Base-by-base conservation (phyloP, 257 asterid genomes). In the Verbascum thapsus region DNA sequence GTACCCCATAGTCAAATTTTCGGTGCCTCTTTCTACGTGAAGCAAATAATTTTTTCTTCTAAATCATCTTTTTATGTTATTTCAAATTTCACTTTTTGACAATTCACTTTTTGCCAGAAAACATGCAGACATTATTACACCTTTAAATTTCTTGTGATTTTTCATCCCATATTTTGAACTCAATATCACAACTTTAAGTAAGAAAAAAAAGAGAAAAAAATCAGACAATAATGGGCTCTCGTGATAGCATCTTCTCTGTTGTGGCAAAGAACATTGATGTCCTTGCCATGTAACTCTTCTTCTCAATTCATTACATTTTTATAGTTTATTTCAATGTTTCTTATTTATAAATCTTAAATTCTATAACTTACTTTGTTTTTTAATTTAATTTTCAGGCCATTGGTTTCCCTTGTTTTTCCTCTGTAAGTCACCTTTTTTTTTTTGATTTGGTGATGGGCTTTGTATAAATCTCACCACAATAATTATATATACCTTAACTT, bases 1-100 rank as follows among this genome's bases (percentile, higher is more conserved):
- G 2, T 1, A 26, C 32, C 32, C 2, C 6, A 37, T 58, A 80
- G 80, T 82, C 81, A 78, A 79, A 55, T 15, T 76, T 85, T 83
- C 86, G 96, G 96, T 90, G 98, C 98, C 89, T 85, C 94, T 71
- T 64, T 85, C 71, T 76, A 77, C 74, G 85, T 72, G 87, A 68
- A 80, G 81, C 84, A 64, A 61, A 78, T 80, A 90, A 84, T 82
- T 71, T 66, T 62, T 68, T 48, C 72, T 79, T 71, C 77, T 68
- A 61, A 44, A 66, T 67, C 67, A 55, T 70, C 67, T 64, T 86
- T 80, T 74, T 45, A 39, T 49, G 72, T 11, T 67, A 67, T 67
- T 72, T 61, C 83, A 67, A 72, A 45, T 9, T 45, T 55, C 63
- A 64, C 78, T 63, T 72, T 78, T 76, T 17, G 64, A 64, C 75